These are phyloP conservation scores for Oryza coarctata DNA, from an alignment of 176 grass and related monocot species.

Conservation along the genomic window DNA sequence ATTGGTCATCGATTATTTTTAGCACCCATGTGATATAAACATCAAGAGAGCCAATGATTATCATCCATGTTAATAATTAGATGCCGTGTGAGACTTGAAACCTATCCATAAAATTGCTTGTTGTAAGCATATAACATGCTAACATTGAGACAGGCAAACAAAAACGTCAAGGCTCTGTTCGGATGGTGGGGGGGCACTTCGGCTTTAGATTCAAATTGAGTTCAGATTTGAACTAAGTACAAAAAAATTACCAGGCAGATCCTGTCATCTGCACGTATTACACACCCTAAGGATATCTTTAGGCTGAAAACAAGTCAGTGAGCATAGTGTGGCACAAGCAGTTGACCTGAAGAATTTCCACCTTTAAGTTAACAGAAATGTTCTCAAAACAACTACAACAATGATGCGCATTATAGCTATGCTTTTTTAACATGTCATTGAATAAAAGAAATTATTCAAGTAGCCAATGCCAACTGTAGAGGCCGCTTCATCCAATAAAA, in stretches of 20 bases:
- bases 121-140: conserved; percentile 1
- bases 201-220: not conserved
- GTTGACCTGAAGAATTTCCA: not conserved
- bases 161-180: not conserved
- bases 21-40: conserved; percentile 26
- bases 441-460: not conserved
- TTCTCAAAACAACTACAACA: not conserved
- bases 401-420: not conserved
- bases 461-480: not conserved
- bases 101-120: not conserved
- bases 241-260: not conserved
- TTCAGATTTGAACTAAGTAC: not conserved
- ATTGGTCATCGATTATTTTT: not conserved
- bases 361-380: not conserved
- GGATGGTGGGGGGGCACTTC: not conserved
- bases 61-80: conserved; percentile 15
- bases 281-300: not conserved
- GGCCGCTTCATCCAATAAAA: conserved; percentile 4
- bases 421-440: not conserved
- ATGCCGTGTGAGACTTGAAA: conserved; percentile 26
- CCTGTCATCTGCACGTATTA: not conserved
- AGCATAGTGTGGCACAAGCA: not conserved
- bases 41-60: conserved; percentile 12
- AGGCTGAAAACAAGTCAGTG: not conserved
- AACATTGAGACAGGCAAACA: not conserved